Conservation (phyloP, 148 eudicot genomes). For the Amaranthus palmeri region DNA sequence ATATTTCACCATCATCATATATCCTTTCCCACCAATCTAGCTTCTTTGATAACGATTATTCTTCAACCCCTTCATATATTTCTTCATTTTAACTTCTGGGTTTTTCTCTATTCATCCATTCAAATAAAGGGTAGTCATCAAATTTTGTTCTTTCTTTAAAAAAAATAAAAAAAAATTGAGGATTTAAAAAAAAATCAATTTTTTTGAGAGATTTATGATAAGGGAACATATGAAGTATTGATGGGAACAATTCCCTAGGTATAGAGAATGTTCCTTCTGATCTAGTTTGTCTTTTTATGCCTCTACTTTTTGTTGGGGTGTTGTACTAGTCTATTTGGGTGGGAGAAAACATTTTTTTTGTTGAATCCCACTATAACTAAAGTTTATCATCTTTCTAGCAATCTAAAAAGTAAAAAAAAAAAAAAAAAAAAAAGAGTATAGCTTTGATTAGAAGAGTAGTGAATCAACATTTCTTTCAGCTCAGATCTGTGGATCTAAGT, state of each 20-base stretch:
- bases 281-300: conserved; percentile 13
- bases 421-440: not conserved
- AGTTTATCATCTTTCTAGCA: not conserved
- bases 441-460: not conserved
- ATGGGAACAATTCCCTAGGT: conserved; percentile 26
- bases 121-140: not conserved
- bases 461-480: conserved; percentile 6
- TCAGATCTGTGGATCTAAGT: conserved; percentile 20
- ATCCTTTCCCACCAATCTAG: conserved; percentile 21
- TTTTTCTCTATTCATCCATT: conserved; percentile 7
- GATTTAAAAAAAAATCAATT: too few relatives aligned
- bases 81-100: not conserved
- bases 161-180: not conserved
- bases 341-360: conserved; percentile 12
- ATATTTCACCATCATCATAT: not conserved
- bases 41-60: conserved; percentile 9
- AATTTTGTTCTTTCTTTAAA: not conserved
- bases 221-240: not conserved
- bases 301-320: conserved; percentile 17
- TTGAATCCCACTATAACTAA: conserved; percentile 9
- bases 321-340: conserved; percentile 19
- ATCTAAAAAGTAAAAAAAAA: not conserved
- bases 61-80: not conserved
- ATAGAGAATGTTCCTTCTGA: conserved; percentile 19
- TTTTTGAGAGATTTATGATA: conserved; percentile 14